Base-by-base conservation (phyloP, 176 grass and related monocot genomes). In the Raddia guianensis region DNA sequence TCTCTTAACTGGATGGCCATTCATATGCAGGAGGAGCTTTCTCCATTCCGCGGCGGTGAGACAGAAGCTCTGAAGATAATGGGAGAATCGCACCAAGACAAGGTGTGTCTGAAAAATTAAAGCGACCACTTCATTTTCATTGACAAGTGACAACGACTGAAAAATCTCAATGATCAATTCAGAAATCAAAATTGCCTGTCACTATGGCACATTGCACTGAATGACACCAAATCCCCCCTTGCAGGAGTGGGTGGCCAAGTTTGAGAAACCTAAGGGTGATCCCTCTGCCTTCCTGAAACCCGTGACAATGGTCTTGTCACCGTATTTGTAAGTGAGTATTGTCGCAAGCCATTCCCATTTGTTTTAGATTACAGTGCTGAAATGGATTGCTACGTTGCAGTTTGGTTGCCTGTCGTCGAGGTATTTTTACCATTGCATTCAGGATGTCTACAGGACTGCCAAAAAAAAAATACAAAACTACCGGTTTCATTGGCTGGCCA, bases 341-440 rank as follows among this genome's bases (percentile, higher is more conserved):
- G 7, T 59, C 57, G 9, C 5, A 12, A 84, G 18, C 47, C 40
- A 10, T 51, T 74, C 11, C 6, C 44, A 46, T 40, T 70, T 50
- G 7, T n/a, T 65, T 46, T 27, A 48, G 18, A 63, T 70, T 52
- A 52, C 13, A 72, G 1, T 34, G n/a, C 85, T 79, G n/a, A 58
- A 68, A 68, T 7, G 71, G 18, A 44, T 73, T 42, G 37, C 48
- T 48, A 47, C 65, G 1, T 74, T 50, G 68, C 84, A 98, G 96
- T 95, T 95, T 43, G 92, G 96, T 55, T 98, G 92, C 86, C 76
- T 95, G 43, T 98, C 96, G 15, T 90, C 92, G 15, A 91, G 96
- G 77, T 93, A 99, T 49, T 99, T 99, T 72, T 99, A 93, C 83
- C 89, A 93, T 16, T 85, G 90, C 79, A 75, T 99, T 69, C 78